Evolutionary conservation across 192 early-diverging fungal genomes (phyloP).

Genomic region (Haplosporangium gracile): DNA sequence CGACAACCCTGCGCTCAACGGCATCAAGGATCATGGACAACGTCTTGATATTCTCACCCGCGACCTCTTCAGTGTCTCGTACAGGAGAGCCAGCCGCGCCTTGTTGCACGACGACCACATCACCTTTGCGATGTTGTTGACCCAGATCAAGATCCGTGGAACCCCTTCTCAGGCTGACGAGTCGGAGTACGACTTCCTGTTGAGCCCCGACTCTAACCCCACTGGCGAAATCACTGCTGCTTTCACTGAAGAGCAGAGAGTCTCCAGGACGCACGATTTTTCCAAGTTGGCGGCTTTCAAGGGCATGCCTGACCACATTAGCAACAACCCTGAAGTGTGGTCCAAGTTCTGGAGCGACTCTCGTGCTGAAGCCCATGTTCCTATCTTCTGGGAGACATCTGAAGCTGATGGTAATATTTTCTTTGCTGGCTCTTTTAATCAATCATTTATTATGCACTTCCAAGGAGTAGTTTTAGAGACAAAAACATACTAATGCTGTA

Average conservation of each 20-base stretch:
- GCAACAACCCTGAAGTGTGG: constrained; percentile 61
- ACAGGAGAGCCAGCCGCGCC: constrained; percentile 82
- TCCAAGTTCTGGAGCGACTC: constrained; percentile 59
- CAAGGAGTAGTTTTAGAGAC: no score
- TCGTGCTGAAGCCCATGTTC: constrained; percentile 63
- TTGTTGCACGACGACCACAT: constrained; percentile 93
- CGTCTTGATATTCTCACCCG: constrained; percentile 81
- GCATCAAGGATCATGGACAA: constrained; percentile 73
- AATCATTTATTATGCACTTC: background rate
- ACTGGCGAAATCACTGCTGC: constrained; percentile 61
- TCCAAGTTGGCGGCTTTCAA: constrained; percentile 58
- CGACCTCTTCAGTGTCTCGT: constrained; percentile 90
- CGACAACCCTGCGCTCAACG: constrained; percentile 75
- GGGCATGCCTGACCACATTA: constrained; percentile 54
- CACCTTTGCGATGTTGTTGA: constrained; percentile 88
- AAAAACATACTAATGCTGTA: no score
- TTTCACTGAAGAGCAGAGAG: constrained; percentile 65
- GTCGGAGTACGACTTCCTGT: constrained; percentile 76
- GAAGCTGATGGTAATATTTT: constrained; percentile 23
- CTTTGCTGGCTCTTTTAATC: background rate
- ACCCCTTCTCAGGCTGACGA: constrained; percentile 71
- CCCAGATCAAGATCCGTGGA: constrained; percentile 86
- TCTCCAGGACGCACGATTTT: constrained; percentile 60
- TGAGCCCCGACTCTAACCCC: constrained; percentile 70
- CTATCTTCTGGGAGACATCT: constrained; percentile 66